Base-by-base conservation (phyloP, 2,329 filamentous ascomycete species). In the Penicillium hesseltinei region DNA sequence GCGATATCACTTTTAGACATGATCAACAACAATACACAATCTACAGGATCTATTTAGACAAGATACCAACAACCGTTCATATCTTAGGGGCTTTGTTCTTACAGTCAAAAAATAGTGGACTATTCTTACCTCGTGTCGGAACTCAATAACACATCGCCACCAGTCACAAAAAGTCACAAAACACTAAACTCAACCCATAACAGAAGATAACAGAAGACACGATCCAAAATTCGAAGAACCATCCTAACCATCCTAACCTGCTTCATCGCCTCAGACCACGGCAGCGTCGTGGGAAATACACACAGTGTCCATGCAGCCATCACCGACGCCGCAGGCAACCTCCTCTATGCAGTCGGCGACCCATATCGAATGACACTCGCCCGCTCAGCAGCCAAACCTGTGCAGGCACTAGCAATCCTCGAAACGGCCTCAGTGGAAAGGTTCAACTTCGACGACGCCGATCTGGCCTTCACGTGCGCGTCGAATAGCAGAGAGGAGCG, bases 371-470 rank as follows among this genome's bases (percentile, higher is more conserved):
- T 77, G 11, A 82, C 79, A 0, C 70, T 81, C 4, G 67, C 71
- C 23, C 74, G 79, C 17, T 82, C 80, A 5, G 72, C 78, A 2
- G 75, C 75, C n/a, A 82, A 81, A 52, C 77, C 78, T 0, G 72
- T 71, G 0, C 78, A 81, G 61, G 74, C 78, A 0, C 69, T 81
- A 5, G 77, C 77, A 5, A 70, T 81, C 5, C 58, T 79, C 0
- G 75, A 80, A 53, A 79, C 76, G 0, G 77, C 76, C 0, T 73
- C 65, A 1, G 64, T 75, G 23, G 72, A 78, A 2, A 56, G 65
- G 9, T 77, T 68, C 50, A 23, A 23, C 23, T 23, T 23, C 4
- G 23, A 23, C 23, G 23, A 23, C 23, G 23, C 23, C 23, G 23
- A 23, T 23, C 23, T 23, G 23, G 23, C 23, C 23, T 23, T 23